A percentile compares a stretch with the other conserved stretches of the same genome.
These are phyloP conservation scores for Allantophomopsis lycopodina DNA, from an alignment of 2,329 filamentous ascomycete species.

Conservation along the genomic window DNA sequence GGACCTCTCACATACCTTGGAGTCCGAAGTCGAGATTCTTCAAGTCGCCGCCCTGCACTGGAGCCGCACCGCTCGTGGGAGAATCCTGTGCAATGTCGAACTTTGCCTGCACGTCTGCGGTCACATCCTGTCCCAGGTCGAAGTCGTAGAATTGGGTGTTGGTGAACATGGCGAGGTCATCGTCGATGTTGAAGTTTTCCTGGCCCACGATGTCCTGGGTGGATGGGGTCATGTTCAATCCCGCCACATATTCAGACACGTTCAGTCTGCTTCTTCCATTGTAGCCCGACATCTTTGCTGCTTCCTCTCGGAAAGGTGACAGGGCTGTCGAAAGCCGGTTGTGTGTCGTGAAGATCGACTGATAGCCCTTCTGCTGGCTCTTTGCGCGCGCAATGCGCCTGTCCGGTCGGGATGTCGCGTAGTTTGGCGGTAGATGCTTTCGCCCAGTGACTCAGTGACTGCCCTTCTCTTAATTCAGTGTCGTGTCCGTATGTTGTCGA, in stretches of 20 bases:
- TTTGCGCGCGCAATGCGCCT: too few relatives aligned
- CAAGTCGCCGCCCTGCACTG: constrained; percentile 23
- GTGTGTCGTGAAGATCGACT: too few relatives aligned
- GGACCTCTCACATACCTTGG: constrained; percentile 20
- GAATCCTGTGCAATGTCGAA: constrained; percentile 12
- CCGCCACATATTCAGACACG: constrained; percentile 79
- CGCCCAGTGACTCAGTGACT: too few relatives aligned
- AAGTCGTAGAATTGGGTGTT: constrained; percentile 76
- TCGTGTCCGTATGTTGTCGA: too few relatives aligned
- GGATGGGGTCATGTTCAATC: constrained; percentile 60
- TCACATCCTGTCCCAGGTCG: constrained; percentile 43
- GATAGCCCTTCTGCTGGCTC: too few relatives aligned
- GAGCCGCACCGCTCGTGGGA: background rate
- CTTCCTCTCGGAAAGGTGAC: too few relatives aligned
- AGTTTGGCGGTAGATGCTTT: too few relatives aligned
- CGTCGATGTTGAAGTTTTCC: constrained; percentile 47
- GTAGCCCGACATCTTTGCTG: constrained; percentile 51
- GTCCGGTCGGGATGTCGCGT: too few relatives aligned
- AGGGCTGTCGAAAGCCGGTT: too few relatives aligned
- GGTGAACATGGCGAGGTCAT: constrained; percentile 66
- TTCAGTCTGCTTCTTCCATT: constrained; percentile 69
- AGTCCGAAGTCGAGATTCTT: constrained; percentile 32
- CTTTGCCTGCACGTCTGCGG: constrained; percentile 33
- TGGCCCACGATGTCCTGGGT: constrained; percentile 45
- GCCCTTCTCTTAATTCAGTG: too few relatives aligned